These are phyloP conservation scores for Pythium aristosporum DNA, from an alignment of 352 stramenopile genomes.

Conservation along the genomic window DNA sequence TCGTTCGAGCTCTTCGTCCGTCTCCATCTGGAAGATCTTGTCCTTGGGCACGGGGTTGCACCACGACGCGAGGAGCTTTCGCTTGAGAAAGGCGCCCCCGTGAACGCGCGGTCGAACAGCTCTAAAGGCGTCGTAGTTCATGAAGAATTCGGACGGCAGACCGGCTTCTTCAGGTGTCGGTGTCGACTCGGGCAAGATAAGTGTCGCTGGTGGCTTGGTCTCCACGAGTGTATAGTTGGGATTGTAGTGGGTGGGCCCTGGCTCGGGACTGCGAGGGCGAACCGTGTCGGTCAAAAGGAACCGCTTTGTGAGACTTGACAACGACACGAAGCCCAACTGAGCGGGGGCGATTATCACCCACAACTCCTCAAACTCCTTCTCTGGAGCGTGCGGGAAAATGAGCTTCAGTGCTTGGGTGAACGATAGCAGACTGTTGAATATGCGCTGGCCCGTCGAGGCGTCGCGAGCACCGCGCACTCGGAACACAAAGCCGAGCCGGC, in stretches of 20 bases:
- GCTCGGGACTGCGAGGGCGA: conserved; percentile 55
- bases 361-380: conserved; percentile 58
- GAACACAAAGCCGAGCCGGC: conserved; percentile 54
- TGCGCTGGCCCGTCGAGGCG: conserved; percentile 3
- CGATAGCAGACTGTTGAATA: conserved; percentile 1
- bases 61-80: conserved; percentile 67
- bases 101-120: conserved; percentile 47
- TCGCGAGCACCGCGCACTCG: conserved; percentile 32
- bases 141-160: conserved; percentile 57
- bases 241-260: conserved; percentile 66
- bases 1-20: conserved; percentile 27
- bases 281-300: conserved; percentile 18
- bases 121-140: conserved; percentile 71
- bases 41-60: conserved; percentile 61
- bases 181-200: conserved; percentile 51
- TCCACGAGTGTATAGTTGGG: conserved; percentile 48
- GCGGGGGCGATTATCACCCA: conserved; percentile 36
- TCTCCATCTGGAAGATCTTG: conserved; percentile 15
- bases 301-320: conserved; percentile 12
- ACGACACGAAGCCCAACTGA: conserved; percentile 10
- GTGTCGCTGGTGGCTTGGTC: conserved; percentile 32
- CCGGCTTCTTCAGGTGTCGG: conserved; percentile 30
- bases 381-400: conserved; percentile 51
- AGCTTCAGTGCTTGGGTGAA: conserved; percentile 48
- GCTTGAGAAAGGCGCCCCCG: conserved; percentile 51